Conservation (phyloP, 352 stramenopile species). For the Globisporangium ultimum region DNA sequence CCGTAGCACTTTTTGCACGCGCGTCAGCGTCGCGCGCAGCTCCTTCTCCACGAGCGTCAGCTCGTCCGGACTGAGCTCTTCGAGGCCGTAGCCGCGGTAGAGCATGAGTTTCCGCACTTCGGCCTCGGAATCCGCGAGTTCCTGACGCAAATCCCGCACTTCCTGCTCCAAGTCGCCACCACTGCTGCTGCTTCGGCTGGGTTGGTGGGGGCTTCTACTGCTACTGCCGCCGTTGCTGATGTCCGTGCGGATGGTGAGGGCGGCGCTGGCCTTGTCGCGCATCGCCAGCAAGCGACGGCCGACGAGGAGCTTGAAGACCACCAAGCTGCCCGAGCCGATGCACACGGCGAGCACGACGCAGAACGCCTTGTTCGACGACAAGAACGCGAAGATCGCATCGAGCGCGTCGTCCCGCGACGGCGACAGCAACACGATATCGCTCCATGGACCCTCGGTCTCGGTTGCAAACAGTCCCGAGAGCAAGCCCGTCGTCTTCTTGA, state of each 20-base stretch:
- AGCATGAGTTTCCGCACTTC: slow-evolving; percentile 76
- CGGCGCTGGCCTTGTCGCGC: slow-evolving; percentile 5
- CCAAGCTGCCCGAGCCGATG: slow-evolving; percentile 42
- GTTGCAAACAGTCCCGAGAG: slow-evolving; percentile 48
- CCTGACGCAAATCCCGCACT: slow-evolving; percentile 60
- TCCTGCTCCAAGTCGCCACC: slow-evolving; percentile 45
- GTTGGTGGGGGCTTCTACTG: not conserved
- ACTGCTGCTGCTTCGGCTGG: not conserved
- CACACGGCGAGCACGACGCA: slow-evolving; percentile 38
- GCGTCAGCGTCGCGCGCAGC: slow-evolving; percentile 49
- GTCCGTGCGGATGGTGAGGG: not conserved
- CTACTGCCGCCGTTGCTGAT: slow-evolving; percentile 1
- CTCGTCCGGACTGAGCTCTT: slow-evolving; percentile 38
- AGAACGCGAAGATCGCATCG: slow-evolving; percentile 44
- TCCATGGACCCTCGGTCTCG: slow-evolving; percentile 59
- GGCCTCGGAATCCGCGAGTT: slow-evolving; percentile 70
- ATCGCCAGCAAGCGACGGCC: slow-evolving; percentile 25
- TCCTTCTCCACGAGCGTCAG: slow-evolving; percentile 54
- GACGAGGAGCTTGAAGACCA: slow-evolving; percentile 37
- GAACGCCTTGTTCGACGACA: slow-evolving; percentile 48
- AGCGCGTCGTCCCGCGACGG: slow-evolving; percentile 45
- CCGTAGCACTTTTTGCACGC: slow-evolving; percentile 40
- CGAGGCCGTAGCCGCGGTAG: slow-evolving; percentile 72
- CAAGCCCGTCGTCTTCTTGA: slow-evolving; percentile 25
- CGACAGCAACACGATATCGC: slow-evolving; percentile 37